phyloP scores from a whole-genome alignment of 805 yeast species.

The Blastobotrys chiropterorum region DNA sequence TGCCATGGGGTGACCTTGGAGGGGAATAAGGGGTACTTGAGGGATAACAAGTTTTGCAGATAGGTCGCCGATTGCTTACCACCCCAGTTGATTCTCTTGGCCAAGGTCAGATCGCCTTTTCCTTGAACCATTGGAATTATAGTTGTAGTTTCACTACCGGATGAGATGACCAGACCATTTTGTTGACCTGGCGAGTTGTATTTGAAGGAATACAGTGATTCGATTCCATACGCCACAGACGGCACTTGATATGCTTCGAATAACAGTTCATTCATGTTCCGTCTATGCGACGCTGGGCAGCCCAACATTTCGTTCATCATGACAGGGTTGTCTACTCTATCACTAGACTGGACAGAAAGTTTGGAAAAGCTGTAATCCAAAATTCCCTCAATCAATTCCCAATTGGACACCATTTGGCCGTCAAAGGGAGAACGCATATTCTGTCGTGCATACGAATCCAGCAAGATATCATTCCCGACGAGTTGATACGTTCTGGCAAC shows the following conservation, averaged over 20 bases:
- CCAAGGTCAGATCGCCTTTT: constrained; percentile 53
- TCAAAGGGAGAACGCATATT: constrained; percentile 79
- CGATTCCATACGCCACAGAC: constrained; percentile 73
- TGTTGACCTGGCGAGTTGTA: constrained; percentile 43
- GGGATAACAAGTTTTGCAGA: constrained; percentile 53
- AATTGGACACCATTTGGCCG: constrained; percentile 78
- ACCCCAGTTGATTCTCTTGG: constrained; percentile 89
- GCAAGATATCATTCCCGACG: constrained; percentile 74
- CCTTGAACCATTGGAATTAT: constrained; percentile 78
- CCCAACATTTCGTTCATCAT: constrained; percentile 76
- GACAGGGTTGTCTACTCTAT: constrained; percentile 67
- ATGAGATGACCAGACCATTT: constrained; percentile 68
- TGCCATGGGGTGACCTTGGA: constrained; percentile 58
- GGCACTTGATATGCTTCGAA: constrained; percentile 76
- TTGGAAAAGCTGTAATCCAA: constrained; percentile 81
- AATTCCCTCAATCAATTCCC: constrained; percentile 83
- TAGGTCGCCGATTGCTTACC: constrained; percentile 68
- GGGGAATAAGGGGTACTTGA: constrained; percentile 93
- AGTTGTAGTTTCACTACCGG: constrained; percentile 79
- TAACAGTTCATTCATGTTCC: constrained; percentile 68
- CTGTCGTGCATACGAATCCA: constrained; percentile 63
- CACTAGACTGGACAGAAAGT: constrained; percentile 53
- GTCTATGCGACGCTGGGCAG: constrained; percentile 62
- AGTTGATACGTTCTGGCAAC: constrained; percentile 49
- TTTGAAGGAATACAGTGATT: constrained; percentile 70